Evolutionary conservation across 2,329 filamentous ascomycete species (phyloP).

Genomic region (Colletotrichum gloeosporioides): DNA sequence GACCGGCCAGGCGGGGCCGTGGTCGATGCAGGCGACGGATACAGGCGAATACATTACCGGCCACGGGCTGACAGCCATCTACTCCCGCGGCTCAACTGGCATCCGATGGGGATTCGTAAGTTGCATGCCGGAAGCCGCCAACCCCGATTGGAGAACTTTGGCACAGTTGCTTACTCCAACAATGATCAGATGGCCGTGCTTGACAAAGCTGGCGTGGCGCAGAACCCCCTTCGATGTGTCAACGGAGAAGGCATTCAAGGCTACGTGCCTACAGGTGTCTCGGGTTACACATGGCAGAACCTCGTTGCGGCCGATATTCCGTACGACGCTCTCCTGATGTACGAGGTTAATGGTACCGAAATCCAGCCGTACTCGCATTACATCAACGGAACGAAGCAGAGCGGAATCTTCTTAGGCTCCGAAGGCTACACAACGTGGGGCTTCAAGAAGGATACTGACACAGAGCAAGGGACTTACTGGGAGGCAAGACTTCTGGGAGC

Average conservation of each 20-base stretch:
- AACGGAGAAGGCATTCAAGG: not conserved
- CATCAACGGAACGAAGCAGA: not conserved
- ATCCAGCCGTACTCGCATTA: not conserved
- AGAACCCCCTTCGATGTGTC: not conserved
- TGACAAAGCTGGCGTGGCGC: not conserved
- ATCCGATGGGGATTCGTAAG: conserved; percentile 7
- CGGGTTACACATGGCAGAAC: not conserved
- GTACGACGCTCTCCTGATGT: conserved; percentile 2
- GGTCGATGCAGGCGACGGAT: not conserved
- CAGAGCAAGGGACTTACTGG: not conserved
- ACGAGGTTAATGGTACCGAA: not conserved
- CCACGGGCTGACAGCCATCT: not conserved
- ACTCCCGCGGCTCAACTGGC: not conserved
- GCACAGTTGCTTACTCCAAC: not conserved
- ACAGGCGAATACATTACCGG: not conserved
- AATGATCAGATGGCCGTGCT: not conserved
- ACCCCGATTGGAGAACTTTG: not conserved
- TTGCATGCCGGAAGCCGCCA: not conserved
- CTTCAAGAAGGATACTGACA: not conserved
- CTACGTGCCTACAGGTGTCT: not conserved
- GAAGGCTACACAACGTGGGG: not conserved
- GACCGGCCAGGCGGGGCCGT: not conserved
- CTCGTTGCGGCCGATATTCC: not conserved
- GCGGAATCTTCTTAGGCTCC: not conserved
- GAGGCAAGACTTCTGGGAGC: not conserved